Evolutionary conservation across 805 yeast genomes (phyloP).

Genomic region (Starmerella powellii): DNA sequence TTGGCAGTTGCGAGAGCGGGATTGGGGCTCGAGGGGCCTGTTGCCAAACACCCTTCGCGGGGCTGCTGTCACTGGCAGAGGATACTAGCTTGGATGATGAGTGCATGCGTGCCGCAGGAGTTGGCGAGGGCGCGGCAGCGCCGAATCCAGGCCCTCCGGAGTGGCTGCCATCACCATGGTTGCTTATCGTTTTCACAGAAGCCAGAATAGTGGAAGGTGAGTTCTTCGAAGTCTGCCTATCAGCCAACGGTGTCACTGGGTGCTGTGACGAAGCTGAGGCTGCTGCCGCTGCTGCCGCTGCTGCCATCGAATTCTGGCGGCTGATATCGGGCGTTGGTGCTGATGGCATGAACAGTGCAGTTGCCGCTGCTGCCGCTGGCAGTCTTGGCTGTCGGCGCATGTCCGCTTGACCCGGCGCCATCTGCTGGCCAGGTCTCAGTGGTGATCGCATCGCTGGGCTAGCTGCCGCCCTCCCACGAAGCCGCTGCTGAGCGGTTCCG

Average conservation of each 20-base stretch:
- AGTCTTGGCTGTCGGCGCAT: slow-evolving; percentile 4
- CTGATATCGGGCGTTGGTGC: slow-evolving; percentile 7
- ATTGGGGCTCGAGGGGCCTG: slow-evolving; percentile 8
- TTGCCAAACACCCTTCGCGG: slow-evolving; percentile 27
- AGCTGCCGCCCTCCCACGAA: slow-evolving; percentile 13
- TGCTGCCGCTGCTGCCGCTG: slow-evolving; percentile 22
- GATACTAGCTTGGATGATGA: slow-evolving; percentile 25
- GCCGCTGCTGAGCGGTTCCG: background rate
- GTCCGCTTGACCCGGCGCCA: background rate
- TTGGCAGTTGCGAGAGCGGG: slow-evolving; percentile 11
- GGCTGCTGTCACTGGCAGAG: slow-evolving; percentile 26
- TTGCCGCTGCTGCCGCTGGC: slow-evolving; percentile 21
- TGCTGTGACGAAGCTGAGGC: slow-evolving; percentile 10
- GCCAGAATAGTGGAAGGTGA: slow-evolving; percentile 22
- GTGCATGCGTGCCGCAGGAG: slow-evolving; percentile 26
- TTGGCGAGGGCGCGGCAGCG: slow-evolving; percentile 22
- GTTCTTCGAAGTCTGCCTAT: slow-evolving; percentile 1
- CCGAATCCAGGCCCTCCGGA: background rate
- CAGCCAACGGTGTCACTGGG: slow-evolving; percentile 12
- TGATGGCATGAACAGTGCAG: slow-evolving; percentile 14
- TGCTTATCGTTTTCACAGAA: slow-evolving; percentile 1
- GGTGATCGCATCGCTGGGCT: slow-evolving; percentile 20
- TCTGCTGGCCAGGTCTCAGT: slow-evolving; percentile 6
- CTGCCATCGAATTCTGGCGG: slow-evolving; percentile 16
- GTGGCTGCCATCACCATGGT: background rate